phyloP scores from a whole-genome alignment of 2,329 filamentous ascomycete genomes.

The Aspergillus oerlinghausenensis region DNA sequence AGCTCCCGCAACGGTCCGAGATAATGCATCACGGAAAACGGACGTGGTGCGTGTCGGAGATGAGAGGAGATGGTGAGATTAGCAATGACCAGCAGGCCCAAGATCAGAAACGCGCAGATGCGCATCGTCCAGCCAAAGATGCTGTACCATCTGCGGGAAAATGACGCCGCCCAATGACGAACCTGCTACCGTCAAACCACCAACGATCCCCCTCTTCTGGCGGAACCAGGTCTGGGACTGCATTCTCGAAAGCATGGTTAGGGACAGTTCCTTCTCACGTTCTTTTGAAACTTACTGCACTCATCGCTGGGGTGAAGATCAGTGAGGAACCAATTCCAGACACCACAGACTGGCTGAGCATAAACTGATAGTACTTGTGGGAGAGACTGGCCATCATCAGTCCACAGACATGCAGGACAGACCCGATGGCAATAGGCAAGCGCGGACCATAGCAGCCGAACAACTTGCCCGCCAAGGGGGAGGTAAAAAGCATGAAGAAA shows the following conservation, averaged over 20 bases:
- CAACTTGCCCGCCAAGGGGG: slow-evolving; percentile 54
- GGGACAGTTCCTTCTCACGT: too few species aligned
- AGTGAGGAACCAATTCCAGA: neutral
- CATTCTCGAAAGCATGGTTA: too few species aligned
- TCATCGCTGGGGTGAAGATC: too few species aligned
- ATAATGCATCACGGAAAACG: too few species aligned
- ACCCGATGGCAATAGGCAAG: slow-evolving; percentile 46
- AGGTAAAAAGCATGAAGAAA: slow-evolving; percentile 6
- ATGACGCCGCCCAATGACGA: slow-evolving; percentile 48
- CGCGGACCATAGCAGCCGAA: slow-evolving; percentile 60
- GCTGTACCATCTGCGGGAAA: slow-evolving; percentile 54
- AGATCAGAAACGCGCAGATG: slow-evolving; percentile 52
- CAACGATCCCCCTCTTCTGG: too few species aligned
- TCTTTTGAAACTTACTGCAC: too few species aligned
- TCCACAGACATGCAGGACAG: slow-evolving; percentile 49
- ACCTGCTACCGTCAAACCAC: too few species aligned
- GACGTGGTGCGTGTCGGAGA: too few species aligned
- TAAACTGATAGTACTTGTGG: slow-evolving; percentile 44
- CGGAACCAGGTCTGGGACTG: too few species aligned
- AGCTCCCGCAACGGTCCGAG: too few species aligned
- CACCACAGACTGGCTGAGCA: neutral
- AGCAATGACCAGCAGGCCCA: slow-evolving; percentile 44
- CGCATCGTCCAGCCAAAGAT: slow-evolving; percentile 53
- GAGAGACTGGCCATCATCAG: slow-evolving; percentile 52
- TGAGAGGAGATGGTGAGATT: neutral